Evolutionary conservation across 2,329 filamentous ascomycete species (phyloP).

Genomic region (Cyclaneusma minus): DNA sequence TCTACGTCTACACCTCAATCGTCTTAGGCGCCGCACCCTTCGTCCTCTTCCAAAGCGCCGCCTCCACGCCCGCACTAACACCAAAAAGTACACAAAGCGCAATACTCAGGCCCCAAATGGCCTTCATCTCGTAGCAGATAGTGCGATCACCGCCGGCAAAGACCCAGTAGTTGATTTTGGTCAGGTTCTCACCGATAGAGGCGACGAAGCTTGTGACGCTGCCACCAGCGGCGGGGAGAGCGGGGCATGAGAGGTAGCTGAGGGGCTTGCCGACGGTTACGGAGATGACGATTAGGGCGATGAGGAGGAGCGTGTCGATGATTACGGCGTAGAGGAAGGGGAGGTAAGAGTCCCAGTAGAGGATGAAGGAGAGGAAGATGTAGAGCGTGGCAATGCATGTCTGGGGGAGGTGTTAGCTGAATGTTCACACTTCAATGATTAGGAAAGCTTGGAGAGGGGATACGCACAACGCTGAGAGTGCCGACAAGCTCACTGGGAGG

Average conservation of each 20-base stretch:
- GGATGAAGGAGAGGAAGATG: conserved; percentile 63
- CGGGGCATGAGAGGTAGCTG: conserved; percentile 58
- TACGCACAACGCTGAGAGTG: conserved; percentile 63
- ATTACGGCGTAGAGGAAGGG: conserved; percentile 54
- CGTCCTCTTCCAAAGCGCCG: conserved; percentile 37
- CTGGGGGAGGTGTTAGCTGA: conserved; percentile 27
- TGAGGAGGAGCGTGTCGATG: conserved; percentile 53
- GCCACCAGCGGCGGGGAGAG: conserved; percentile 25
- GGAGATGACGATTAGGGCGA: conserved; percentile 65
- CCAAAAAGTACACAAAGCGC: conserved; percentile 59
- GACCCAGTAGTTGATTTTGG: conserved; percentile 26
- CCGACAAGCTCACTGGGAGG: conserved; percentile 62
- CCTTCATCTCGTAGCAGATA: conserved; percentile 73
- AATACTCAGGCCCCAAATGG: conserved; percentile 75
- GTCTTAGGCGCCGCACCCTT: conserved; percentile 25
- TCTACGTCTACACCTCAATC: conserved; percentile 20
- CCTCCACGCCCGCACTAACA: conserved; percentile 40
- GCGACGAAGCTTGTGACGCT: conserved; percentile 29
- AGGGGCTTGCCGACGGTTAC: conserved; percentile 68
- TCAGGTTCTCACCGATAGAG: conserved; percentile 25
- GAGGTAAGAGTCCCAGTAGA: conserved; percentile 62
- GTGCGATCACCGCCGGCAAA: conserved; percentile 36
- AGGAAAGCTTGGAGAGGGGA: background rate
- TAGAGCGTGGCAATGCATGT: conserved; percentile 68
- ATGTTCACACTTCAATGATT: conserved; percentile 1